Base-by-base conservation (phyloP, 2,329 filamentous ascomycete genomes). In the Tolypocladium sp. region DNA sequence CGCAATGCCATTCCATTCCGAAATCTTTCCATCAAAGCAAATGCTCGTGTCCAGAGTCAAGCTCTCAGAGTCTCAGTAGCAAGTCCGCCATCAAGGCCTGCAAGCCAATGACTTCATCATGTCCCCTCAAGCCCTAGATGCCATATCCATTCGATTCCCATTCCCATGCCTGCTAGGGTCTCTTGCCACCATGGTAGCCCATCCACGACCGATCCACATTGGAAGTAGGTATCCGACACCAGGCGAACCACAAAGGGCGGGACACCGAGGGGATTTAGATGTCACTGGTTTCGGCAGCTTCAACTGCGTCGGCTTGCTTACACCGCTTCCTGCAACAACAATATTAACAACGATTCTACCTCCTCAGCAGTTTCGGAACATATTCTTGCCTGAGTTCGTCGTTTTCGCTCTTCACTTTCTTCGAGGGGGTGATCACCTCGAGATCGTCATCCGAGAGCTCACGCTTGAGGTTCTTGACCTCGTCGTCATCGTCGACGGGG, bases 391-490 rank as follows among this genome's bases (percentile, higher is more conserved):
- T 53, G 49, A 53, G 49, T n/a, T 35, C 20, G 4, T 56, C 27
- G 33, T 42, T 46, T 27, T 58, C 46, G 22, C 5, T 55, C 58
- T 64, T 66, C n/a, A 55, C 20, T 13, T 60, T 67, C 65, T 75
- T 75, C 27, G 57, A 37, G 10, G 22, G 17, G 13, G 52, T 42
- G 5, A 15, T 38, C 9, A 25, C 22, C 0, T 20, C 40, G 2
- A 40, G 17, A 2, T 62, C 62, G 1, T 58, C 61, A 0, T 61
- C 62, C 2, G 57, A 59, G 2, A 62, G 57, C 61, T 72, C 69
- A 41, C 65, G 57, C 61, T 70, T 71, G 38, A 70, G 42, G 51
- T 57, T 51, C 51, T 58, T 64, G 20, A 65, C 65, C 8, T 63
- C 60, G 4, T 68, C 68, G 0, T 68, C 67, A 2, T 69, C 68